A percentile compares a stretch with the other conserved stretches of the same genome.
Evolutionary conservation across 2,329 filamentous ascomycete species (phyloP).

Genomic region (Emmonsiellopsis sp.): DNA sequence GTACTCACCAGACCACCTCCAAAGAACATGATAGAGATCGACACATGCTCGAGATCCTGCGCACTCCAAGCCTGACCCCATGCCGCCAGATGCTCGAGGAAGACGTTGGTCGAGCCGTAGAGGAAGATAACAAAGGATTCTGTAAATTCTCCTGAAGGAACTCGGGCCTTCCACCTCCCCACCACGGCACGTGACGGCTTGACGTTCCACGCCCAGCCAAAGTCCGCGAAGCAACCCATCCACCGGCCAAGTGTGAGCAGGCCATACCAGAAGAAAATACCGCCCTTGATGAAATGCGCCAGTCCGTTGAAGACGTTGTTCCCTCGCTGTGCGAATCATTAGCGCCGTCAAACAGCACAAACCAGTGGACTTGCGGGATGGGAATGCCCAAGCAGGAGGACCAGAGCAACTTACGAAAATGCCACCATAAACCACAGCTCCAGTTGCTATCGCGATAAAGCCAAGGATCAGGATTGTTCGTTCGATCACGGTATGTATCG

Average conservation of each 20-base stretch:
- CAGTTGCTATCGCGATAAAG: conserved; percentile 62
- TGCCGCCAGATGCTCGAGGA: conserved; percentile 75
- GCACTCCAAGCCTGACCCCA: conserved; percentile 64
- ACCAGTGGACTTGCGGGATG: neutral
- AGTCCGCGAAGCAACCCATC: conserved; percentile 79
- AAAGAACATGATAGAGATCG: conserved; percentile 88
- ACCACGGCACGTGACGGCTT: conserved; percentile 52
- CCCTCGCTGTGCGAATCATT: conserved; percentile 46
- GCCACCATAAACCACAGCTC: conserved; percentile 67
- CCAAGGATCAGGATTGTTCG: conserved; percentile 68
- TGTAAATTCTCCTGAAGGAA: conserved; percentile 75
- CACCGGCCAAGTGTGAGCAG: conserved; percentile 78
- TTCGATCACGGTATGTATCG: conserved; percentile 61
- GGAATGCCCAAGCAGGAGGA: neutral
- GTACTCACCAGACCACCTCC: conserved; percentile 68
- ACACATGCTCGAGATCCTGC: conserved; percentile 81
- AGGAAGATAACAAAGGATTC: conserved; percentile 85
- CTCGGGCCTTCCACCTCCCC: conserved; percentile 50
- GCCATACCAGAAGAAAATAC: conserved; percentile 91
- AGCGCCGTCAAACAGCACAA: neutral
- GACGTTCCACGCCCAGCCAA: conserved; percentile 94
- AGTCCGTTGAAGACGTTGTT: conserved; percentile 67
- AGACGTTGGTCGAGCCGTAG: conserved; percentile 84
- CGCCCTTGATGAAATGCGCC: conserved; percentile 89
- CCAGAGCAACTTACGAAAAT: conserved; percentile 60